phyloP scores from a whole-genome alignment of 441 rosid genomes.

The Caryocar brasiliense region DNA sequence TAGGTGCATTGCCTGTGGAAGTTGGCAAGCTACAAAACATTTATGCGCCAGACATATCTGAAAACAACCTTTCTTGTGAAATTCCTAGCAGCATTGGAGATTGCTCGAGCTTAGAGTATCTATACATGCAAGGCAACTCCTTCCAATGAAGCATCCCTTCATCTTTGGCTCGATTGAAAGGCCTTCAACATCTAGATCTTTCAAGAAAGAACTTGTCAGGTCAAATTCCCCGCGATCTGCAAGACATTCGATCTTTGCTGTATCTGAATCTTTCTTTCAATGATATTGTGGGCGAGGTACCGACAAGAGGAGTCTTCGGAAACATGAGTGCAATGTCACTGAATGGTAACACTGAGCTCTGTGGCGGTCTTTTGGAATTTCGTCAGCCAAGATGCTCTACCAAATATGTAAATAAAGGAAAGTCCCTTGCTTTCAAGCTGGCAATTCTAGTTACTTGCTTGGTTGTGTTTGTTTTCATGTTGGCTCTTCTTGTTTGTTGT shows the following conservation, averaged over 20 bases:
- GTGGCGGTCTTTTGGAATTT: conserved; percentile 16
- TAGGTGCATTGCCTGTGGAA: background rate
- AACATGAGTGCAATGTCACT: conserved; percentile 1
- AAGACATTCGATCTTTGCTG: background rate
- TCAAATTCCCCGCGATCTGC: conserved; percentile 7
- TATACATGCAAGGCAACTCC: conserved; percentile 10
- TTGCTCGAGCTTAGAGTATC: conserved; percentile 8
- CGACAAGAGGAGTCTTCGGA: background rate
- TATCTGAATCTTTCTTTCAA: conserved; percentile 10
- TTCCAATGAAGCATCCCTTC: conserved; percentile 20
- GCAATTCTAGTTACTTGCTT: too few species aligned
- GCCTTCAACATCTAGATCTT: conserved; percentile 13
- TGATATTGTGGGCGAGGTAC: conserved; percentile 11
- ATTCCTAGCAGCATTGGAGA: conserved; percentile 14
- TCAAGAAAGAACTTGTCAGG: conserved; percentile 18
- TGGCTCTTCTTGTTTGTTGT: too few species aligned
- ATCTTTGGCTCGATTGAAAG: conserved; percentile 12
- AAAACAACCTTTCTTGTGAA: conserved; percentile 11
- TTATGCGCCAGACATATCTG: background rate
- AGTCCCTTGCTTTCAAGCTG: too few species aligned
- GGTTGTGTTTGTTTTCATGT: too few species aligned
- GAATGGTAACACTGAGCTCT: conserved; percentile 11
- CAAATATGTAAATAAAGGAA: too few species aligned
- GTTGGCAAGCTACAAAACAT: background rate
- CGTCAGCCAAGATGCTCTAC: conserved; percentile 6